Base-by-base conservation (phyloP, 176 grass and related monocot genomes). In the Olyra latifolia region DNA sequence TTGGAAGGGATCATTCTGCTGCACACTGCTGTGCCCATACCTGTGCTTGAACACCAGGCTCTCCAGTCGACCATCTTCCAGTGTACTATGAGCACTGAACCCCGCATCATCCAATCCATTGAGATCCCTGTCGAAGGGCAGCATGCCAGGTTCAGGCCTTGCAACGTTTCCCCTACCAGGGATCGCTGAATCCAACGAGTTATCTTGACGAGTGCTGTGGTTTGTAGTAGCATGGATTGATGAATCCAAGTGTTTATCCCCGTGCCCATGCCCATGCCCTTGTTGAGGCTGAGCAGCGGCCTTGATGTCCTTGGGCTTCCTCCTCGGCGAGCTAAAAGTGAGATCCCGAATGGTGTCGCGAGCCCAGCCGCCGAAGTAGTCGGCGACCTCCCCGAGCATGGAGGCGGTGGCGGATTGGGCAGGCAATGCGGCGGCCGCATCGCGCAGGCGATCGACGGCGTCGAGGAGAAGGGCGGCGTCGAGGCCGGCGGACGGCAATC, bases 31-130 rank as follows among this genome's bases (percentile, higher is more conserved):
- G 4, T 40, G 64, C 0, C 30, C 62, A 32, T 83, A 17, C 54
- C 77, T 84, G 68, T 90, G 89, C 69, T 90, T 94, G 83, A 84
- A 84, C 66, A 94, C 82, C 69, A 87, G 82, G 75, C 80, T 88
- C 72, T 92, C 82, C 42, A 86, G 25, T 3, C 75, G 50, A 55
- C 65, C 91, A 25, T 72, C 91, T 35, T 35, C 32, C 32, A 35
- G 45, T 47, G 45, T 4, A 14, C 12, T 15, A 14, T 56, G 71
- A 53, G 62, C 76, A 24, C 15, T 47, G 8, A 61, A 50, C 2
- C 23, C 39, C 16, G 23, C 56, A 14, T 65, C 75, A 4, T 77
- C 45, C 55, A 22, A 22, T 38, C 10, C 72, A 68, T 82, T 46
- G 66, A 29, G 61, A 44, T 86, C 81, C 15, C 78, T 72, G 70